These are phyloP conservation scores for Nicotiana tabacum DNA, from an alignment of 257 asterid genomes.

Conservation along the genomic window DNA sequence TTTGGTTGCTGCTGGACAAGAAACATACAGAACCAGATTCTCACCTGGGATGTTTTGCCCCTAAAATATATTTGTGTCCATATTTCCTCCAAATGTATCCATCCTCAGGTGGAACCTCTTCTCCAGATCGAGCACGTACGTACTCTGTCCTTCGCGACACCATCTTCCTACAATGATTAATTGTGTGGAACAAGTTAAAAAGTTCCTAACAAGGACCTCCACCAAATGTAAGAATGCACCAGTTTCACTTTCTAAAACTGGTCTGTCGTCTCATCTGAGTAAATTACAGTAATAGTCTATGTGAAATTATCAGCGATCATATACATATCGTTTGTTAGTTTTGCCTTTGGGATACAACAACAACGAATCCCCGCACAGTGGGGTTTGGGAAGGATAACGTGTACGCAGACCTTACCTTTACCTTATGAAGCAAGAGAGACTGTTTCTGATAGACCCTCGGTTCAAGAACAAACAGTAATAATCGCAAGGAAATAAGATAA, in stretches of 20 bases:
- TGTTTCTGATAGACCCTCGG: too few relatives aligned
- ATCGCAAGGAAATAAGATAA: too few relatives aligned
- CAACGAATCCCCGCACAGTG: too few relatives aligned
- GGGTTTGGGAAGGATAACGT: too few relatives aligned
- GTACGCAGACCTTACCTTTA: too few relatives aligned
- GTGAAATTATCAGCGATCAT: neutral
- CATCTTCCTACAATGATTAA: neutral
- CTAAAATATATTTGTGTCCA: slow-evolving; percentile 39
- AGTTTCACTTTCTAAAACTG: neutral
- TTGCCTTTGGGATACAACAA: neutral
- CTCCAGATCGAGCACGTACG: neutral
- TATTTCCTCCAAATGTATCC: slow-evolving; percentile 47
- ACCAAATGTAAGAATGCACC: neutral
- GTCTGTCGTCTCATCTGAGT: neutral
- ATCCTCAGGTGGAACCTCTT: slow-evolving; percentile 24
- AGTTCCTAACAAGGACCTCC: slow-evolving; percentile 8
- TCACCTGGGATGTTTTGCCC: slow-evolving; percentile 45
- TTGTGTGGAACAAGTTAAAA: neutral
- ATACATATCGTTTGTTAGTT: neutral
- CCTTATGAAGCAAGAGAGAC: too few relatives aligned
- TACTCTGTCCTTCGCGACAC: neutral
- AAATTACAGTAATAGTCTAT: neutral
- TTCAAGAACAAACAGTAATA: too few relatives aligned
- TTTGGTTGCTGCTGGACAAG: neutral
- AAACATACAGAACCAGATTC: neutral